phyloP scores from a whole-genome alignment of 176 grass and related monocot species.

The Poa pratensis region DNA sequence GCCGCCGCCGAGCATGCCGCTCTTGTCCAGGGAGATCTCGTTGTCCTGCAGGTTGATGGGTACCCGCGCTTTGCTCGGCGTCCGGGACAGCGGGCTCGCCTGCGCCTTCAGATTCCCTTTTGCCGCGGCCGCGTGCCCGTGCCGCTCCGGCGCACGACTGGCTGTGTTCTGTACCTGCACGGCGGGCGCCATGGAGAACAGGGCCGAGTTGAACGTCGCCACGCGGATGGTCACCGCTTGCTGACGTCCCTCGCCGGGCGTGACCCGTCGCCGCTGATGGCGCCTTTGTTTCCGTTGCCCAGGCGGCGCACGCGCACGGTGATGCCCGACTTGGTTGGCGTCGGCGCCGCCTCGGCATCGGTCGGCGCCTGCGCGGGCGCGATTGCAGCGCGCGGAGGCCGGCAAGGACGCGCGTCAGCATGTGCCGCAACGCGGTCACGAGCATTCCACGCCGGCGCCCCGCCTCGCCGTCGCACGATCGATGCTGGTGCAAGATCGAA shows the following conservation, averaged over 20 bases:
- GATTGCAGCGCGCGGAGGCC: slow-evolving; percentile 48
- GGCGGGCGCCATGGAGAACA: slow-evolving; percentile 96
- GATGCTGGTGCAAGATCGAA: background rate
- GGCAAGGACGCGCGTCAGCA: slow-evolving; percentile 53
- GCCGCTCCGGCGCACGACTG: background rate
- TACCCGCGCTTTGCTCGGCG: slow-evolving; percentile 74
- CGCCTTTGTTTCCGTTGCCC: background rate
- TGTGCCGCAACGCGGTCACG: slow-evolving; percentile 7
- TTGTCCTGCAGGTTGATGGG: slow-evolving; percentile 96
- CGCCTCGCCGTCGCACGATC: background rate
- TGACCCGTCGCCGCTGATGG: background rate
- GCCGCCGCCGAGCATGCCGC: slow-evolving; percentile 28
- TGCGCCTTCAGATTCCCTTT: slow-evolving; percentile 88
- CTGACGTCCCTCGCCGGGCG: background rate
- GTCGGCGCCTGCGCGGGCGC: slow-evolving; percentile 50
- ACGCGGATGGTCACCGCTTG: slow-evolving; percentile 62
- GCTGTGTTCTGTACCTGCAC: background rate
- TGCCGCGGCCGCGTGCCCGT: slow-evolving; percentile 43
- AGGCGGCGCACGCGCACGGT: slow-evolving; percentile 46
- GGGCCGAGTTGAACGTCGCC: slow-evolving; percentile 92
- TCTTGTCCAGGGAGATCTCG: slow-evolving; percentile 86
- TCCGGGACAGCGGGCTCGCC: slow-evolving; percentile 51
- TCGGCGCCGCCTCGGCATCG: background rate
- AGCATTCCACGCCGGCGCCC: background rate
- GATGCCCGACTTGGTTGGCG: slow-evolving; percentile 45